Evolutionary conservation across 2,329 filamentous ascomycete genomes (phyloP).

Genomic region (Calonectria henricotiae): DNA sequence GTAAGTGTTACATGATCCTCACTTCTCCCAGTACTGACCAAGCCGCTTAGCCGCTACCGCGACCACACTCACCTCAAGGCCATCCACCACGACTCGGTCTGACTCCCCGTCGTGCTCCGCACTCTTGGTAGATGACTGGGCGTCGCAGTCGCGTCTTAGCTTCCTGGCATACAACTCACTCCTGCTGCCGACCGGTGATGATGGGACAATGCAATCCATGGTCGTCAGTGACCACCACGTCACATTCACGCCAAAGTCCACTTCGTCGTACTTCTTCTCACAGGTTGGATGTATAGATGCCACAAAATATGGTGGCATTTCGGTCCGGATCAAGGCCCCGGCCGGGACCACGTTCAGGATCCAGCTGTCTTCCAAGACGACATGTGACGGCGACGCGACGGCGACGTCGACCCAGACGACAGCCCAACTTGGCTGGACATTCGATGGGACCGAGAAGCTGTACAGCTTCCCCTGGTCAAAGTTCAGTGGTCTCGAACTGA

Average conservation of each 20-base stretch:
- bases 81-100: slow-evolving; percentile 29
- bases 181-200: slow-evolving; percentile 70
- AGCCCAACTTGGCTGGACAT: slow-evolving; percentile 71
- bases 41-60: background rate
- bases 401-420: slow-evolving; percentile 62
- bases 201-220: slow-evolving; percentile 71
- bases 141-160: slow-evolving; percentile 74
- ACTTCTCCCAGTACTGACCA: background rate
- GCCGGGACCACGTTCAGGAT: slow-evolving; percentile 68
- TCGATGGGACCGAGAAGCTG: slow-evolving; percentile 73
- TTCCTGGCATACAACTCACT: slow-evolving; percentile 76
- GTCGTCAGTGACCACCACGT: slow-evolving; percentile 68
- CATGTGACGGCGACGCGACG: slow-evolving; percentile 61
- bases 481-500: slow-evolving; percentile 66
- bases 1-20: slow-evolving; percentile 28
- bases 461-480: slow-evolving; percentile 73
- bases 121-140: slow-evolving; percentile 73
- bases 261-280: slow-evolving; percentile 72
- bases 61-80: slow-evolving; percentile 21
- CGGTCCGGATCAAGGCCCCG: slow-evolving; percentile 70
- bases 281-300: slow-evolving; percentile 71
- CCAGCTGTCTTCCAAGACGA: slow-evolving; percentile 66
- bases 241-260: slow-evolving; percentile 67
- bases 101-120: slow-evolving; percentile 56
- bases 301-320: slow-evolving; percentile 70